A percentile compares a stretch with the other conserved stretches of the same genome.
Evolutionary conservation across 2,329 filamentous ascomycete species (phyloP).

Genomic region (Colletotrichum phormii): DNA sequence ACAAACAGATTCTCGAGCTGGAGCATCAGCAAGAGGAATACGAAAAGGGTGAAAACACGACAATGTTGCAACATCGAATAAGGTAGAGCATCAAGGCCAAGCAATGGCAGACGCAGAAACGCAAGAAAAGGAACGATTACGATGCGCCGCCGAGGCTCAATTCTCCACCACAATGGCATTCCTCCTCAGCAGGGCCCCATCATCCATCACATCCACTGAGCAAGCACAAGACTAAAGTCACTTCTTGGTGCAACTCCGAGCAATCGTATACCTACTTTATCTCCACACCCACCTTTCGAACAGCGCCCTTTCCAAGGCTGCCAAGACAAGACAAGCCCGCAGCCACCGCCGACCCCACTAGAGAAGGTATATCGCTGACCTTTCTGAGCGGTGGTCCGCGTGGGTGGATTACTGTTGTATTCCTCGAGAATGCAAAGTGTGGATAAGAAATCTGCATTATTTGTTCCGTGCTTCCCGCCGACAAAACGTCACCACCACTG

Average conservation of each 20-base stretch:
- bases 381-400: background rate
- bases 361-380: conserved; percentile 16
- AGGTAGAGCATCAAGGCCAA: background rate
- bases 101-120: background rate
- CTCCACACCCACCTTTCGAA: background rate
- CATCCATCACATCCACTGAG: background rate
- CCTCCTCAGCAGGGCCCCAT: background rate
- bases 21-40: background rate
- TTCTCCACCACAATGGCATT: background rate
- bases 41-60: conserved; percentile 10
- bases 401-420: background rate
- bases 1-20: too few species aligned
- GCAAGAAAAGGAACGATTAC: conserved; percentile 15
- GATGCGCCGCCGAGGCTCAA: conserved; percentile 12
- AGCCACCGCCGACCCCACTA: conserved; percentile 21
- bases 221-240: background rate
- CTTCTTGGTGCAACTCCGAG: background rate
- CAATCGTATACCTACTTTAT: background rate
- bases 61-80: background rate
- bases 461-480: conserved; percentile 24
- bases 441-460: background rate
- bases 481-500: conserved; percentile 33
- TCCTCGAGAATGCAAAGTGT: background rate
- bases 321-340: conserved; percentile 18
- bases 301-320: background rate